Evolutionary conservation across 345 rosid genomes (phyloP), one percentile per base, ranked within the genome.

Genomic region (Ceriops decandra): DNA sequence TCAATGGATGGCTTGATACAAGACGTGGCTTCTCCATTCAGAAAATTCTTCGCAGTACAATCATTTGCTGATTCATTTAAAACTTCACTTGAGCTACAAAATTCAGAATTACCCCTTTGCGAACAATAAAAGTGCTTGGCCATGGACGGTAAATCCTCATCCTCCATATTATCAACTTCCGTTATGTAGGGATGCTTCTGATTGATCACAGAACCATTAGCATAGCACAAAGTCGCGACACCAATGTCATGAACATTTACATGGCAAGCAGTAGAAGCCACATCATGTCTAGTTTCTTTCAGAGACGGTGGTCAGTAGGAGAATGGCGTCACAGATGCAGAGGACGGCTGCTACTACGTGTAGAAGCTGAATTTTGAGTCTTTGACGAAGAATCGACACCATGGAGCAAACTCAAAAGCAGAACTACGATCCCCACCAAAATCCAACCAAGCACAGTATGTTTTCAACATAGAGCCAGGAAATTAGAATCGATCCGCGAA

Each of bases 311-410:
- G 84, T 57, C 26, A 76, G 61, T 73, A 78, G 68, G 81, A 54
- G 61, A 54, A 54, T 47, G 80, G 69, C 35, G 69, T 66, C 52
- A 57, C 74, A 3, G 80, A 76, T 42, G 62, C 38, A 0, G 83
- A 24, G 82, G 42, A 59, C 83, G 73, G 20, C 62, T 69, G 38
- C 30, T 76, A 64, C 78, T 74, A 26, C 69, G 13, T 15, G 56
- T 70, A 60, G 87, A 62, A 58, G 61, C 73, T 17, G 75, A 74
- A 74, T 68, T 86, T 66, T 76, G 76, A 74, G 78, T 67, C 78
- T 75, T 82, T 53, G 88, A 74, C 20, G 83, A 71, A 70, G 92
- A 80, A 67, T 62, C 46, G 92, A 82, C 63, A 87, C 95, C 95
- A 92, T 88, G 64, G 76, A 78, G 63, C 70, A 82, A 66, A 28